Conservation (phyloP, 2,329 filamentous ascomycete genomes). For the Fragosphaeria purpurea region DNA sequence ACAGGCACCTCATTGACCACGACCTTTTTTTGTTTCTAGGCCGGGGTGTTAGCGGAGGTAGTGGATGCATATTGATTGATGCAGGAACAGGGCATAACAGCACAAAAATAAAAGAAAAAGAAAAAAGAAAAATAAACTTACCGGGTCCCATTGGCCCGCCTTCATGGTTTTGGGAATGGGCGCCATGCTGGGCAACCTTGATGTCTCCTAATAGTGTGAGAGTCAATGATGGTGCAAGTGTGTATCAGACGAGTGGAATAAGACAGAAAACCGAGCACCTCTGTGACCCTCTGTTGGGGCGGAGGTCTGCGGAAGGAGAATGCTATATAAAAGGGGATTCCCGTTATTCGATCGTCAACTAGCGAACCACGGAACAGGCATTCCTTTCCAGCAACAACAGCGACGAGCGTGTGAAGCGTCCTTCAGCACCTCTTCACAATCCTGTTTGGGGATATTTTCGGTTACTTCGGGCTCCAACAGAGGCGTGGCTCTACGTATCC, state of each 20-base stretch:
- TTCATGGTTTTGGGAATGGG: conserved; percentile 13
- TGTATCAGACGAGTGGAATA: not conserved
- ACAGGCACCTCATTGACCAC: conserved; percentile 30
- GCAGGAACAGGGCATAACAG: too few species aligned
- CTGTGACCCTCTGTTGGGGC: not conserved
- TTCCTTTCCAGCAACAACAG: too few species aligned
- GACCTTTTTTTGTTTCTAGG: conserved; percentile 2
- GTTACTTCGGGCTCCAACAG: too few species aligned
- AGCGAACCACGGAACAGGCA: too few species aligned
- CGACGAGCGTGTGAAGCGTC: too few species aligned
- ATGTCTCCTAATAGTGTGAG: too few species aligned
- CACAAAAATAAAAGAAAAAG: not conserved
- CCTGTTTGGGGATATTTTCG: too few species aligned
- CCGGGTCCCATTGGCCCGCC: conserved; percentile 13
- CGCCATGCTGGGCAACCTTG: not conserved
- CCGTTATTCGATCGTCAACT: too few species aligned
- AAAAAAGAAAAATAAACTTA: not conserved
- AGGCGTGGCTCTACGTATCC: not conserved
- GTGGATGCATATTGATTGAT: not conserved
- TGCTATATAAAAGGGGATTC: conserved; percentile 1
- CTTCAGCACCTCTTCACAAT: too few species aligned
- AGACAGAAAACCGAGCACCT: not conserved
- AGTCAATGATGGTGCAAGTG: not conserved
- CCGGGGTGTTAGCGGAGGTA: not conserved
- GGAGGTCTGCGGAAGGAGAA: not conserved